Conservation (phyloP, 2,329 filamentous ascomycete species). For the Fusarium tuaranense region DNA sequence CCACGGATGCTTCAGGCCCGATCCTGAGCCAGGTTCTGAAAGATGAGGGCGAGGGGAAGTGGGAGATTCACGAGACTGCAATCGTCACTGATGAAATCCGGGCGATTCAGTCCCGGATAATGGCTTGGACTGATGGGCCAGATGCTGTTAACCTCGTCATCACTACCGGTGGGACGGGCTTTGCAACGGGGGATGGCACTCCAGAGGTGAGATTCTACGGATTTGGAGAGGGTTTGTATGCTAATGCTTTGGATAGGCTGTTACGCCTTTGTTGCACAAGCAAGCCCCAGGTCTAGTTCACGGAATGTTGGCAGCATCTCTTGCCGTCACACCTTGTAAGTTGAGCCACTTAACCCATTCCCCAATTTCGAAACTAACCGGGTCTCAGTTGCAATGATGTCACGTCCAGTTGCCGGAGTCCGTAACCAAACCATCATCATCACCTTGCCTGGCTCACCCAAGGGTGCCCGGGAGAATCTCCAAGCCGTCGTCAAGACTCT, state of each 20-base stretch:
- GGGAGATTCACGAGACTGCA: constrained; percentile 74
- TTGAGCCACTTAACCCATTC: constrained; percentile 19
- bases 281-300: constrained; percentile 93
- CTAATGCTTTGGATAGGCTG: constrained; percentile 65
- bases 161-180: constrained; percentile 93
- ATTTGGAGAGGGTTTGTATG: background rate
- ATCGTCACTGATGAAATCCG: constrained; percentile 84
- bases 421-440: constrained; percentile 84
- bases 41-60: constrained; percentile 74
- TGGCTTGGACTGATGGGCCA: constrained; percentile 76
- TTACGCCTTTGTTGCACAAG: constrained; percentile 83
- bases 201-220: constrained; percentile 74
- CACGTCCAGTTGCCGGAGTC: constrained; percentile 89
- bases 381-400: constrained; percentile 90
- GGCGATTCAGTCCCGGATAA: constrained; percentile 81
- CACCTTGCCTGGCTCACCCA: constrained; percentile 93
- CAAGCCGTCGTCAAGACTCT: constrained; percentile 89
- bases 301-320: constrained; percentile 88
- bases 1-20: constrained; percentile 79
- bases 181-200: constrained; percentile 85
- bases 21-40: constrained; percentile 77
- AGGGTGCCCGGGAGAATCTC: constrained; percentile 94
- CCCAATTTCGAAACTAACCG: constrained; percentile 12
- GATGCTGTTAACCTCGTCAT: constrained; percentile 79
- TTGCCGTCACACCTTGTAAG: constrained; percentile 90